Percentiles rank a stretch among this genome's conserved stretches.
These are phyloP conservation scores for Pseudogymnoascus sp. DNA, from an alignment of 2,329 filamentous ascomycete species.

Conservation along the genomic window DNA sequence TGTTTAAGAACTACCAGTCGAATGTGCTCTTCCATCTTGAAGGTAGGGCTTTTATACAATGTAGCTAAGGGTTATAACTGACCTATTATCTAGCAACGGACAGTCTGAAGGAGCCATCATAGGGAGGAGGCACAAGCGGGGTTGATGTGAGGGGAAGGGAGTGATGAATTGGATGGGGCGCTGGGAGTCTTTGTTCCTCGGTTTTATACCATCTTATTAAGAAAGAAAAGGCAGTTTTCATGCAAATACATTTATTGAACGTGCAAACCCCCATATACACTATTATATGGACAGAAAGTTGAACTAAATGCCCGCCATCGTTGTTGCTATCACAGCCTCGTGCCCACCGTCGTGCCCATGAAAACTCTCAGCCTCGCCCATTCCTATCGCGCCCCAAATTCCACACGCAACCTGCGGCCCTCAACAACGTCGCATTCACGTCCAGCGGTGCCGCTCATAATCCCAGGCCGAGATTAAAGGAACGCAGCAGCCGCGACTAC, in stretches of 20 bases:
- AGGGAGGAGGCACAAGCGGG: conserved; percentile 12
- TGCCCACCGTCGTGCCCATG: not conserved
- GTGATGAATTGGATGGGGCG: conserved; percentile 8
- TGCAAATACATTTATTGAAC: not conserved
- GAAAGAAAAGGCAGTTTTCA: not conserved
- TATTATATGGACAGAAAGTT: not conserved
- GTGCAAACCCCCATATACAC: not conserved
- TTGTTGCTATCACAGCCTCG: conserved; percentile 5
- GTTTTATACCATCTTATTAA: conserved; percentile 4
- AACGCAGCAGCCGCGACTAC: not conserved
- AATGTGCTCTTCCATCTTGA: conserved; percentile 96
- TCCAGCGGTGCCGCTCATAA: not conserved
- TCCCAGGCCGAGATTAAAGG: not conserved
- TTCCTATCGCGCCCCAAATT: conserved; percentile 1
- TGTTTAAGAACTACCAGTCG: conserved; percentile 99
- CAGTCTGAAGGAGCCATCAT: conserved; percentile 71
- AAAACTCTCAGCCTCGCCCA: conserved; percentile 7
- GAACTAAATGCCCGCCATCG: not conserved
- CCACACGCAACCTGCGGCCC: not conserved
- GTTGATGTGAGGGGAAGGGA: not conserved
- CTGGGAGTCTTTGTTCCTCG: not conserved
- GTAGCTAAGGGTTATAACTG: conserved; percentile 16
- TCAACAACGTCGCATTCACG: not conserved
- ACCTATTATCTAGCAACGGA: conserved; percentile 58
- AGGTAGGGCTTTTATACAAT: conserved; percentile 48